A percentile compares a stretch with the other conserved stretches of the same genome.
Evolutionary conservation across 176 grass and related monocot species (phyloP).

Genomic region (Eleusine coracana): DNA sequence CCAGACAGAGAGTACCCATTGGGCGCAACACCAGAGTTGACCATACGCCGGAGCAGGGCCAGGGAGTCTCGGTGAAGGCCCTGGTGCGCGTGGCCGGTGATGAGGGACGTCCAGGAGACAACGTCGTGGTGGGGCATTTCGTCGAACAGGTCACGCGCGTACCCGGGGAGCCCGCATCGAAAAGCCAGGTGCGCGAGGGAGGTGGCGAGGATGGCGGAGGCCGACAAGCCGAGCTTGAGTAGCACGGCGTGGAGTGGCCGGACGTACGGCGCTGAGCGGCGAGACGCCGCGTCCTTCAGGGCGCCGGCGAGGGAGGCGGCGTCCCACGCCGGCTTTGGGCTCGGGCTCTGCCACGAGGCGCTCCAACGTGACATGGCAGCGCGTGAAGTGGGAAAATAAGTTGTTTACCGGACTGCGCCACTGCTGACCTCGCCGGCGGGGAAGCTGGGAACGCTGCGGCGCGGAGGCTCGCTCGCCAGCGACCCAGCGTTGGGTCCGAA

Average conservation of each 20-base stretch:
- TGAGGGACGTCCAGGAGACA: conserved; percentile 65
- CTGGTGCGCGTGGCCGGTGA: conserved; percentile 57
- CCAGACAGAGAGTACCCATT: conserved; percentile 58
- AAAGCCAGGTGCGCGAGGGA: conserved; percentile 36
- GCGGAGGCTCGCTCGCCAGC: no score
- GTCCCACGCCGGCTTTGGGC: conserved; percentile 27
- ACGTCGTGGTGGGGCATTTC: conserved; percentile 56
- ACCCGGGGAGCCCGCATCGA: conserved; percentile 31
- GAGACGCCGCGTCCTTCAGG: conserved; percentile 30
- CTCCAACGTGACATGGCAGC: no score
- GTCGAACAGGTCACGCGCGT: conserved; percentile 51
- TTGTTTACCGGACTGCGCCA: no score
- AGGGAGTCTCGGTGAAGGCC: conserved; percentile 23
- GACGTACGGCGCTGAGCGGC: background rate
- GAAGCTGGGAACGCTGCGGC: no score
- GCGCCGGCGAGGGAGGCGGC: conserved; percentile 41
- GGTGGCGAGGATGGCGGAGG: conserved; percentile 43
- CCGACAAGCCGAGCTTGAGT: conserved; percentile 47
- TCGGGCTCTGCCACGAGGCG: background rate
- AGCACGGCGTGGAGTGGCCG: conserved; percentile 46
- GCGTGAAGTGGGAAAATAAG: no score
- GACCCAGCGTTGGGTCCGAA: no score
- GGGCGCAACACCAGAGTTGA: conserved; percentile 3
- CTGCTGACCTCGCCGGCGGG: no score
- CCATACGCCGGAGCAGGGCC: conserved; percentile 42